Base-by-base conservation (phyloP, 352 stramenopile species). In the Globisporangium apiculatum region DNA sequence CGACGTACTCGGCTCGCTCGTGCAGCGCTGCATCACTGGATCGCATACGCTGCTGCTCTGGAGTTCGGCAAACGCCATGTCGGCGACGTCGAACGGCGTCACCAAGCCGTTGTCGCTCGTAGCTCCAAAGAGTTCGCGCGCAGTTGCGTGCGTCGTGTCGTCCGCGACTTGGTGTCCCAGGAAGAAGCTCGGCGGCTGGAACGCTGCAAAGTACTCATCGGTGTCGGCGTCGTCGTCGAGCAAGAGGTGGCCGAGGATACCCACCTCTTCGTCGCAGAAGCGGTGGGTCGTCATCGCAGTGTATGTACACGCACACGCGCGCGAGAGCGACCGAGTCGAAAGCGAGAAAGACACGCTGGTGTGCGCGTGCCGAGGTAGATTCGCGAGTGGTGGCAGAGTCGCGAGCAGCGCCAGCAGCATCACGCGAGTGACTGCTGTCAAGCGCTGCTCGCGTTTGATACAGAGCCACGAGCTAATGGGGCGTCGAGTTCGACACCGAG, bases 221-320 rank as follows among this genome's bases (percentile, higher is more conserved):
- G 14, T 12, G 15, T 61, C 56, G 7, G 14, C 9, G 1, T 37
- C 56, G 10, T 50, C 48, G 6, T 55, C 48, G 7, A 61, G 48
- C 42, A 61, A 24, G 10, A 61, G 48, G 17, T 56, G 49, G 37
- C 18, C 15, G 40, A 61, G 56, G n/a, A 61, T 61, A 51, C 41
- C 56, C 5, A 61, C 56, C 40, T 61, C 56, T 56, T 55, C 56
- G 24, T 55, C 56, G 15, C 56, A 61, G 42, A 61, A 55, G 55
- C 37, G 24, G 18, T 53, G 40, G 9, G 48, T 51, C n/a, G 48
- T n/a, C 53, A 49, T 58, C 8, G 35, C 17, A 15, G 40, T 43
- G 40, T 43, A 12, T 14, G 7, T 14, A 12, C 40, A 12, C 40
- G 40, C 40, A 12, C 40, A 43, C 7, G 40, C 40, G 40, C 7